Conservation (phyloP, 257 asterid genomes). For the Linaria vulgaris region DNA sequence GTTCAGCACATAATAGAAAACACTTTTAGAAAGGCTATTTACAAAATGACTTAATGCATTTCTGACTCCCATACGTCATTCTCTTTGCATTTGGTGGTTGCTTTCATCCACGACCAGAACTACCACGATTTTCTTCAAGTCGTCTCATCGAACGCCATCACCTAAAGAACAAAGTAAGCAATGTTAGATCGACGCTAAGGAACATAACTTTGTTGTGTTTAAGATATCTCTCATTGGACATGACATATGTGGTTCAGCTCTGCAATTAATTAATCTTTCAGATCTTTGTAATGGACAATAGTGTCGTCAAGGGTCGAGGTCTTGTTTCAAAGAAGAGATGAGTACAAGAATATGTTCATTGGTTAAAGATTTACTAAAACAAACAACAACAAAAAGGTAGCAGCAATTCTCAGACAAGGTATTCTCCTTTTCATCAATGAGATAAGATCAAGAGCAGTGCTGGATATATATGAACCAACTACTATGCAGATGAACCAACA, state of each 20-base stretch:
- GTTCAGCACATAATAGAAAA: slow-evolving; percentile 6
- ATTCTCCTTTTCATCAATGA: too few species aligned
- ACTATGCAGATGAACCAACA: neutral
- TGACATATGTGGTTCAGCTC: neutral
- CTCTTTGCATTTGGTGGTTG: slow-evolving; percentile 22
- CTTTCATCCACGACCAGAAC: slow-evolving; percentile 34
- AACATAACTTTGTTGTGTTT: neutral
- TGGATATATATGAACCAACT: neutral
- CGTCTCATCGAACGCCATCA: slow-evolving; percentile 57
- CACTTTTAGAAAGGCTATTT: slow-evolving; percentile 29
- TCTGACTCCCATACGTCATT: slow-evolving; percentile 24
- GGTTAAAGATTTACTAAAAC: neutral
- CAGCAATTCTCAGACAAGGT: too few species aligned
- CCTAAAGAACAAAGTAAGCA: slow-evolving; percentile 25
- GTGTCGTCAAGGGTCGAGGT: neutral
- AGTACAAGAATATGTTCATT: neutral
- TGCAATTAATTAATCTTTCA: neutral
- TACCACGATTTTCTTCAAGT: slow-evolving; percentile 22
- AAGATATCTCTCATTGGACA: neutral
- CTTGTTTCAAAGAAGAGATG: neutral
- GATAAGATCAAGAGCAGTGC: neutral
- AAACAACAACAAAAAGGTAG: neutral
- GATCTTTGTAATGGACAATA: neutral
- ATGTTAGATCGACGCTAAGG: neutral
- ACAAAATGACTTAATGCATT: slow-evolving; percentile 51